Evolutionary conservation across 108 stramenopile genomes (phyloP), one percentile per base, ranked within the genome.

Genomic region (Cyclostephanos invisitatus): DNA sequence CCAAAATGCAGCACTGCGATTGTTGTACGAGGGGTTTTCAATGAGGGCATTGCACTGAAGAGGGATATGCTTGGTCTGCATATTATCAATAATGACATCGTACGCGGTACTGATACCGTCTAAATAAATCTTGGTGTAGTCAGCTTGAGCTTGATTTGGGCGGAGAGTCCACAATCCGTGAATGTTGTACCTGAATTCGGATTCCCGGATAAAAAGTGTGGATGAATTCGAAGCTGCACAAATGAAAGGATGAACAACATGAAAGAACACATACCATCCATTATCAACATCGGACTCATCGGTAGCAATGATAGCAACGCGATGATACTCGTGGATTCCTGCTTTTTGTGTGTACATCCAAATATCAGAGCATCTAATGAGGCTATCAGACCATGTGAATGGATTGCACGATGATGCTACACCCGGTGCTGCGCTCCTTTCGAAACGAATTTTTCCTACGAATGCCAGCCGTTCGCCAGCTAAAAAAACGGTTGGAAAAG

Each of bases 401-500:
- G 54, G 48, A 50, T 64, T 47, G 50, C 76, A 81, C 12, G 47
- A 24, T 6, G 66, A 24, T 17, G 46, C 48, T 0, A 60, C 61
- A 7, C 74, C 64, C 20, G 44, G 44, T 8, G 22, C 53, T 27
- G 53, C 20, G 21, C 67, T 62, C 28, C 44, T 48, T 32, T 76
- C 68, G 24, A 61, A 68, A 22, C 61, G 72, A 20, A 78, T 61
- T 53, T 76, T 64, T 14, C 76, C 63, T 49, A 54, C 42, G 24
- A 81, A 77, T 3, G 64, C 53, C 44, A 81, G 37, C 15, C 77
- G 72, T 8, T 81, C 81, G 21, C 77, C 81, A 12, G 38, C 76
- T 76, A 14, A 20, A 22, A 42, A 2, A 29, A 60, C 8, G 24
- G 51, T 35, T 24, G 54, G 18, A 18, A 68, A 10, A 54, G 36